Conservation (phyloP, 306 rosid genomes). For the Vigna hirtella region DNA sequence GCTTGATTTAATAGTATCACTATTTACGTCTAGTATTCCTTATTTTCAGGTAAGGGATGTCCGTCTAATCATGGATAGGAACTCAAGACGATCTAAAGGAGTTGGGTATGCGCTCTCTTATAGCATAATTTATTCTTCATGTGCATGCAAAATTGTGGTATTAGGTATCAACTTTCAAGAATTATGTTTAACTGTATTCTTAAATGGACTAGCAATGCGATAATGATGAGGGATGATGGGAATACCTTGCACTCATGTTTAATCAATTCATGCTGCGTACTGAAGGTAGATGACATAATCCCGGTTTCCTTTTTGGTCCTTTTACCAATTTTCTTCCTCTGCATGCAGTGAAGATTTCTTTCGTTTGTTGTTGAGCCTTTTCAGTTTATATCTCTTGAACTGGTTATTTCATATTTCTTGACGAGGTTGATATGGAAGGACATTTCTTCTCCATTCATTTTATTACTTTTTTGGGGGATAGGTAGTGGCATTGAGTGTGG, state of each 20-base stretch:
- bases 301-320: constrained; percentile 65
- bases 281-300: constrained; percentile 98
- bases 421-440: constrained; percentile 27
- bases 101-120: constrained; percentile 86
- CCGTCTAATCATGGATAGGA: constrained; percentile 98
- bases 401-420: constrained; percentile 37
- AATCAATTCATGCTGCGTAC: constrained; percentile 99
- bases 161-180: constrained; percentile 71
- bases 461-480: background rate
- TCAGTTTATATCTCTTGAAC: constrained; percentile 49
- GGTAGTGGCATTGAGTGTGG: constrained; percentile 6
- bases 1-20: constrained; percentile 1
- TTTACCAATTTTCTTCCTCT: constrained; percentile 70
- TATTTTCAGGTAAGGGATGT: constrained; percentile 95
- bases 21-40: constrained; percentile 29
- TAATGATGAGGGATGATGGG: constrained; percentile 99
- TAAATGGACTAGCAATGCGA: constrained; percentile 99
- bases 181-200: constrained; percentile 99
- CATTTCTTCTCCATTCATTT: constrained; percentile 15
- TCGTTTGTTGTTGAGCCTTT: constrained; percentile 54
- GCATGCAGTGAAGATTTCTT: constrained; percentile 57
- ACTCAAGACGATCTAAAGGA: constrained; percentile 98
- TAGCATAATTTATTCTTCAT: constrained; percentile 41
- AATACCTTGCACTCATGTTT: constrained; percentile 99
- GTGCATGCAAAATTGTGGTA: constrained; percentile 65